Base-by-base conservation (phyloP, 306 rosid genomes). In the Cicer yamashitae region DNA sequence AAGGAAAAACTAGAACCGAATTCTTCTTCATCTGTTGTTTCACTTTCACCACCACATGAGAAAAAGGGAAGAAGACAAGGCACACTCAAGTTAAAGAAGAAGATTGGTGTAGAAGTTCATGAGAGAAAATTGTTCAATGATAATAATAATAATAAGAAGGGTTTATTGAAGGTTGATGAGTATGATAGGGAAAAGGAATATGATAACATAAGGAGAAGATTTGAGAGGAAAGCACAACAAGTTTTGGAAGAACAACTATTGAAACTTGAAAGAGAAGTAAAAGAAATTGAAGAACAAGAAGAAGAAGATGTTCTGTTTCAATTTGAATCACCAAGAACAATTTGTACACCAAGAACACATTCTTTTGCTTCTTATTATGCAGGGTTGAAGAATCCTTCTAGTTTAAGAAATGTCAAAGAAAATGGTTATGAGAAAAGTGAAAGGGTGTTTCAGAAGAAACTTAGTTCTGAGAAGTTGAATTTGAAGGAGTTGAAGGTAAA, bases 401-500 rank as follows among this genome's bases (percentile, higher is more conserved):
- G 60, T 15, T 83, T 73, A 25, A 81, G 82, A 80, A 80, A 80
- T 53, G 56, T 64, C 17, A 61, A 63, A 75, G 86, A 85, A 65
- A 76, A 75, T 25, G 37, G 58, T 62, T n/a, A 13, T 54, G 84
- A 63, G 78, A 68, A 76, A 66, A 69, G 13, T 40, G 84, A 72
- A 2, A 68, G 40, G 18, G 18, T 6, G 6, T 30, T 72, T 5
- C 71, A 68, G 44, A 81, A 76, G 74, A 75, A 70, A 59, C 14
- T 22, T 3, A 1, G n/a, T 57, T 22, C 11, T 58, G 40, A 56
- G 62, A 56, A 56, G 62, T 11, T 52, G 62, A 69, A n/a, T 51
- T 43, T 83, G 88, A 89, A 78, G 30, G 83, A 81, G 70, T 34
- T 84, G 77, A 91, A 86, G 87, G 71, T 73, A 17, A 86, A 82